A percentile compares a stretch with the other conserved stretches of the same genome.
Evolutionary conservation across 352 stramenopile genomes (phyloP).

Genomic region (Pythium angustatum): DNA sequence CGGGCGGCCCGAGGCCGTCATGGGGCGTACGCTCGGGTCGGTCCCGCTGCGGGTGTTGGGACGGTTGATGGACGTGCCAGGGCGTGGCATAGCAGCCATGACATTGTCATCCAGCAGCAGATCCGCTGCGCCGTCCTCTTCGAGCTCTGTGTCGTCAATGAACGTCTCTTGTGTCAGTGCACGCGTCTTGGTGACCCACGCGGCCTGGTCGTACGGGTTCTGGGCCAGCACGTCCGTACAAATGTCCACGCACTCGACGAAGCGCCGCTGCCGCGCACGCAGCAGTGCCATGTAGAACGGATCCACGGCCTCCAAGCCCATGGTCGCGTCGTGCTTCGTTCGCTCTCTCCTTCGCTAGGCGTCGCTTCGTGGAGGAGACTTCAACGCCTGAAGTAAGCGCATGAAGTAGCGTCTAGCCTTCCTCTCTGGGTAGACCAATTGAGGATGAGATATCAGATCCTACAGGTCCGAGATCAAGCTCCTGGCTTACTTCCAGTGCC

Average conservation of each 20-base stretch:
- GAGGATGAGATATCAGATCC: too few relatives aligned
- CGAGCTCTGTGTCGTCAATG: conserved; percentile 92
- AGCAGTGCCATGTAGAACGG: conserved; percentile 88
- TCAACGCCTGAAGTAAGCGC: conserved; percentile 33
- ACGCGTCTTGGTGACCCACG: conserved; percentile 91
- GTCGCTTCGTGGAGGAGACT: conserved; percentile 18
- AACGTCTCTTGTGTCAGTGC: conserved; percentile 88
- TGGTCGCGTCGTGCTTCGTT: background rate
- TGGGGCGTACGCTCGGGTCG: conserved; percentile 78
- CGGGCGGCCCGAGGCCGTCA: conserved; percentile 82
- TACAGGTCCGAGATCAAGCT: too few relatives aligned
- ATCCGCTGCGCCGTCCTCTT: conserved; percentile 89
- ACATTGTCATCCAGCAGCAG: conserved; percentile 93
- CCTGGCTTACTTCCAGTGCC: too few relatives aligned
- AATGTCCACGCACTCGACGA: conserved; percentile 79
- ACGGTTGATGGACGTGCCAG: conserved; percentile 87
- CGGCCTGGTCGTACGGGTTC: conserved; percentile 88
- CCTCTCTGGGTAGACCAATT: too few relatives aligned
- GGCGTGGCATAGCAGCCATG: conserved; percentile 83
- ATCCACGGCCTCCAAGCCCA: conserved; percentile 75
- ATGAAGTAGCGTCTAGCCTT: conserved; percentile 25
- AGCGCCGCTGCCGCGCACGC: conserved; percentile 73
- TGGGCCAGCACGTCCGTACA: conserved; percentile 81
- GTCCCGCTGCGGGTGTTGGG: conserved; percentile 59
- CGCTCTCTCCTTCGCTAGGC: too few relatives aligned